Evolutionary conservation across 2,329 filamentous ascomycete species (phyloP), one percentile per base, ranked within the genome.

Genomic region (Paraphaeosphaeria sporulosa): DNA sequence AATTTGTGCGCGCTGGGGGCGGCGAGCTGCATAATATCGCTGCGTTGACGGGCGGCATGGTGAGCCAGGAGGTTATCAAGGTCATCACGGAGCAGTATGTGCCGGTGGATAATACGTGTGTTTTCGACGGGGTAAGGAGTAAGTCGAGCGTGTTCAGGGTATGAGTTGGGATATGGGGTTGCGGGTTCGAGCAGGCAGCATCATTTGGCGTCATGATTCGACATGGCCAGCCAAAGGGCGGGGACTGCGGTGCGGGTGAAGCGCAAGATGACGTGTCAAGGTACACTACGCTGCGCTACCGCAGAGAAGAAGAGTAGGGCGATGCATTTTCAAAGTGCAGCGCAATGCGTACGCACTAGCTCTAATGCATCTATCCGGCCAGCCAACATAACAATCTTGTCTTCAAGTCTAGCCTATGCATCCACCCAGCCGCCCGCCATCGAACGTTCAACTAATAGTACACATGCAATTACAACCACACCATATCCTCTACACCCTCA

Each of bases 41-140:
- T 34, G 90, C 94, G 27, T 81, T 97, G 58, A 90, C 89, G 1
- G 96, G 95, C 32, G 96, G 95, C 3, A 90, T 99, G 82, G 90
- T 96, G 50, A 93, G 94, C n/a, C 96, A 99, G 79, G 95, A 99
- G 80, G 87, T 94, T 64, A 96, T 99, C 81, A 99, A 99, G 76
- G 85, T 88, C 77, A 87, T 94, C 47, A 90, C 87, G n/a, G 83
- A 85, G 69, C 87, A 90, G 76, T 90, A 89, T 71, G 81, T 88
- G 12, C 87, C 87, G 1, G 80, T 89, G 9, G 86, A 89, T 72
- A 88, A 89, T 61, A 87, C 84, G 0, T 88, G 86, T 68, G 73
- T 89, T 25, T 89, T 88, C 65, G 86, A 89, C 69, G 87, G 87
- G 1, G 81, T 89, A 2, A 79, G 74, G 64, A 87, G 86, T 71